Evolutionary conservation across 495 filamentous ascomycete species (phyloP).

Genomic region (Lichina pygmaea): DNA sequence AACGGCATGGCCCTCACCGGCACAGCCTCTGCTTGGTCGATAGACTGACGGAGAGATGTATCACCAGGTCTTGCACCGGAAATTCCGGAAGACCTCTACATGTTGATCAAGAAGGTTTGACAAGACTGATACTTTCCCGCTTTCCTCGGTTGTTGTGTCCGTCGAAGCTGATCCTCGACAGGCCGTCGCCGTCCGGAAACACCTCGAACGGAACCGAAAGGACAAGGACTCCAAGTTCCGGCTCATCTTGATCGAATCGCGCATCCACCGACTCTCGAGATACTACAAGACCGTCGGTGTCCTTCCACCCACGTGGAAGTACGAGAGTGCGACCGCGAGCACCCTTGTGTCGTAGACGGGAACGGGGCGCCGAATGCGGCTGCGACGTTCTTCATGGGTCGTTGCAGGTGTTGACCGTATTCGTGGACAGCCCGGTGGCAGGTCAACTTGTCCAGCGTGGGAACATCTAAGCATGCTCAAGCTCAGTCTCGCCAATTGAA

Average conservation of each 20-base stretch:
- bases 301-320: constrained; percentile 95
- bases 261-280: constrained; percentile 91
- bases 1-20: constrained; percentile 1
- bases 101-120: constrained; percentile 89
- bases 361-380: constrained; percentile 6
- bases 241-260: constrained; percentile 98
- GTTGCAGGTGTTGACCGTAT: not conserved
- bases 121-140: constrained; percentile 12
- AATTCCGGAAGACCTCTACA: constrained; percentile 91
- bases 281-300: constrained; percentile 99
- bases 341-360: constrained; percentile 33
- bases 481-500: too few species aligned
- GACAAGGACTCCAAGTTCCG: constrained; percentile 99
- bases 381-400: not conserved
- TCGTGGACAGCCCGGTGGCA: too few species aligned
- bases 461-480: too few species aligned
- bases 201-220: constrained; percentile 99
- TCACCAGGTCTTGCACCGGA: constrained; percentile 82
- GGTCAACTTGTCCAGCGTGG: too few species aligned
- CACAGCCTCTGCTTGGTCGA: constrained; percentile 84
- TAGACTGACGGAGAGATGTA: constrained; percentile 86
- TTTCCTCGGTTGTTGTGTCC: not conserved
- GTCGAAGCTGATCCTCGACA: constrained; percentile 8
- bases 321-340: constrained; percentile 45
- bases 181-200: constrained; percentile 98